These are phyloP conservation scores for Drosera capensis DNA, from an alignment of 148 eudicot genomes.

Conservation along the genomic window DNA sequence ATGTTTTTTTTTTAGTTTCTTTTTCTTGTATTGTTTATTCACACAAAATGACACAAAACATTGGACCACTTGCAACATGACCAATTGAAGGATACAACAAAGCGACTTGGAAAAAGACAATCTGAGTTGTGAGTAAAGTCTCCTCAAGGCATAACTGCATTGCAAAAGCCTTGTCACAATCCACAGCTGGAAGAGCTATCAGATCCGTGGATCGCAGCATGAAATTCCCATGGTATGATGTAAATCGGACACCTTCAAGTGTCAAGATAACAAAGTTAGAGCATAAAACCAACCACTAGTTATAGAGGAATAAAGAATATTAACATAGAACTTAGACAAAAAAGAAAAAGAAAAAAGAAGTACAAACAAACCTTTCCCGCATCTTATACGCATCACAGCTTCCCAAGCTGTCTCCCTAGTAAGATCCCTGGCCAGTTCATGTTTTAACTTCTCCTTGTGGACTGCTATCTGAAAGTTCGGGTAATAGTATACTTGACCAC, in stretches of 20 bases:
- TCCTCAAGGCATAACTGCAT: slow-evolving; percentile 89
- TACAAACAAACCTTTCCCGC: slow-evolving; percentile 72
- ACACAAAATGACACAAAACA: neutral
- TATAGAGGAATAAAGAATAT: slow-evolving; percentile 1
- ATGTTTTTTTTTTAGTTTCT: neutral
- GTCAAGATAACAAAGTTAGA: slow-evolving; percentile 6
- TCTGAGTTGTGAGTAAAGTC: slow-evolving; percentile 58
- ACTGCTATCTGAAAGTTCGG: slow-evolving; percentile 57
- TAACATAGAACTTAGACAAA: slow-evolving; percentile 6
- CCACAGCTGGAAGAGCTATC: slow-evolving; percentile 94
- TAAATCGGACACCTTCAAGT: slow-evolving; percentile 62
- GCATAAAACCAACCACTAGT: neutral
- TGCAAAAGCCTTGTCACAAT: slow-evolving; percentile 93
- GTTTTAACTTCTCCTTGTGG: slow-evolving; percentile 70
- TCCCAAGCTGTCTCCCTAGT: slow-evolving; percentile 99
- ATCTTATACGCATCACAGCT: slow-evolving; percentile 89
- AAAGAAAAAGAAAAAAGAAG: neutral
- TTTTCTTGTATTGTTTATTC: neutral
- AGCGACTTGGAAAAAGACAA: slow-evolving; percentile 93
- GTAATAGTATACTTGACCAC: slow-evolving; percentile 82
- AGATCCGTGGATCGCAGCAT: slow-evolving; percentile 27
- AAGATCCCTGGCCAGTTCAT: slow-evolving; percentile 83
- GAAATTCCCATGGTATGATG: slow-evolving; percentile 91
- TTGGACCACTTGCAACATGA: neutral
- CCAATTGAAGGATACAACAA: slow-evolving; percentile 68